phyloP scores from a whole-genome alignment of 1,284 basidiomycete species.

The Ganoderma lucidum region DNA sequence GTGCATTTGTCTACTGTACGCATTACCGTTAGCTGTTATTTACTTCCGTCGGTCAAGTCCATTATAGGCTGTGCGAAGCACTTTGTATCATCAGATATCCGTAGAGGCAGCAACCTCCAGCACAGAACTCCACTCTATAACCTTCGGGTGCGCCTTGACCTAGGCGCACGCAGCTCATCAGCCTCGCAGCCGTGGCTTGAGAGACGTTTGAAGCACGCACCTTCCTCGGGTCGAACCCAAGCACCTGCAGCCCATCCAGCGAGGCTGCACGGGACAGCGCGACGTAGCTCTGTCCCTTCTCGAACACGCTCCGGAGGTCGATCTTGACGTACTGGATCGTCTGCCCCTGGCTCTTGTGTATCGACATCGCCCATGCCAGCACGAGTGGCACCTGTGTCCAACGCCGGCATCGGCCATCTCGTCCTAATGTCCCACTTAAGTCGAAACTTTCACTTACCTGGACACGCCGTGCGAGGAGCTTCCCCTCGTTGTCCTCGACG shows the following conservation, averaged over 20 bases:
- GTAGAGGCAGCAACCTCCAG: constrained; percentile 3
- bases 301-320: constrained; percentile 84
- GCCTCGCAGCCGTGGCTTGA: neutral
- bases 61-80: neutral
- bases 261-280: constrained; percentile 95
- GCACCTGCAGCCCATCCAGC: constrained; percentile 90
- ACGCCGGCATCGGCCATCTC: neutral
- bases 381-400: constrained; percentile 74
- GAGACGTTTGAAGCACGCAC: constrained; percentile 43
- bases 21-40: constrained; percentile 8
- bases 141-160: constrained; percentile 22
- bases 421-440: neutral
- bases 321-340: constrained; percentile 88
- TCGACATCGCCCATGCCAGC: constrained; percentile 94
- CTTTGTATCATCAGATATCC: neutral
- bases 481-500: constrained; percentile 55
- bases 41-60: neutral
- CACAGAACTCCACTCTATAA: constrained; percentile 18
- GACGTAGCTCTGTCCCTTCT: constrained; percentile 95
- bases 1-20: constrained; percentile 8
- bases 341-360: constrained; percentile 95
- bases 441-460: constrained; percentile 59
- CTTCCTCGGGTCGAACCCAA: constrained; percentile 86
- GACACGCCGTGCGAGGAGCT: constrained; percentile 46
- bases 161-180: neutral